Conservation (phyloP, 108 stramenopile species). For the Seminavis robusta region DNA sequence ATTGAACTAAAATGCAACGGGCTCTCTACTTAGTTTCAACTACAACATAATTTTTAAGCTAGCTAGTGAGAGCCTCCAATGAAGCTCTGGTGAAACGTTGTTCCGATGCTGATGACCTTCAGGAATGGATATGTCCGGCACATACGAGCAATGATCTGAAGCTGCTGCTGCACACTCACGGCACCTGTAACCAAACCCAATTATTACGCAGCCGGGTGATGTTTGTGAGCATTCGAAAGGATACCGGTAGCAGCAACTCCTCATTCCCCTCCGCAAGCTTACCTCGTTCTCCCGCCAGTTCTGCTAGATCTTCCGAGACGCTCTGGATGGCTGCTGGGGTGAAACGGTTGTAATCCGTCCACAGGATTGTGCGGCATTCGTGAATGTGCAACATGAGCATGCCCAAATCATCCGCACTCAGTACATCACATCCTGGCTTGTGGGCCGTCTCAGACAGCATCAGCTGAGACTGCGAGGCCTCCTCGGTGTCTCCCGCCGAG, state of each 20-base stretch:
- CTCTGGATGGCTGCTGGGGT: conserved; percentile 47
- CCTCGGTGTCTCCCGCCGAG: background rate
- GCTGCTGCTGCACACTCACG: conserved; percentile 79
- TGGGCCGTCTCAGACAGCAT: background rate
- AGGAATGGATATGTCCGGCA: conserved; percentile 82
- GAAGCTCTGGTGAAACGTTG: too few species aligned
- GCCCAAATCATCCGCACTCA: conserved; percentile 74
- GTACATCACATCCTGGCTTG: conserved; percentile 9
- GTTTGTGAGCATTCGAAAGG: background rate
- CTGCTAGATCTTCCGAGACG: conserved; percentile 80
- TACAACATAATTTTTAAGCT: too few species aligned
- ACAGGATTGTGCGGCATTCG: conserved; percentile 72
- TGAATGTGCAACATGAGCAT: conserved; percentile 91
- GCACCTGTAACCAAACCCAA: conserved; percentile 24
- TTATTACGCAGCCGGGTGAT: too few species aligned
- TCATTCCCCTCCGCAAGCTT: background rate
- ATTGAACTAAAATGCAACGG: too few species aligned
- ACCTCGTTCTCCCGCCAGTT: conserved; percentile 85
- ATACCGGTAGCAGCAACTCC: background rate
- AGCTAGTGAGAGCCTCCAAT: too few species aligned
- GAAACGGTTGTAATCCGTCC: conserved; percentile 75
- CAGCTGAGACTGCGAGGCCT: too few species aligned
- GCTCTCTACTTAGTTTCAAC: too few species aligned
- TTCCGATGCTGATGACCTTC: conserved; percentile 43
- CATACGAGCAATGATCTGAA: conserved; percentile 79